Percentiles rank a stretch among this genome's conserved stretches.
phyloP scores from a whole-genome alignment of 2,329 filamentous ascomycete genomes.

The Fusarium longipes region DNA sequence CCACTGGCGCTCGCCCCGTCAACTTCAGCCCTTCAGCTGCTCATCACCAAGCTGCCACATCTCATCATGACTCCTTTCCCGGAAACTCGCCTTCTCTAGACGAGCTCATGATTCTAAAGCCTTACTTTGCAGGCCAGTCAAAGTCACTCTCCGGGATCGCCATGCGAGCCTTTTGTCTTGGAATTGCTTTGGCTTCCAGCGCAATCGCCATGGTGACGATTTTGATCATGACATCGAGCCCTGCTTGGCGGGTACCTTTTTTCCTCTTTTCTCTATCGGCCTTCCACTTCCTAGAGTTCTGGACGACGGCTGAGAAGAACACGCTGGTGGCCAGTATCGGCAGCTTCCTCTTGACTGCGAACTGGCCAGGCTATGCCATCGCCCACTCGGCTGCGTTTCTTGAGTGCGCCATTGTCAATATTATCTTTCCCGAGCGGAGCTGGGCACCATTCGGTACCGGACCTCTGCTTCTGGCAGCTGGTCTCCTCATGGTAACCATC shows the following conservation, averaged over 20 bases:
- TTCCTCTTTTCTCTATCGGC: slow-evolving; percentile 76
- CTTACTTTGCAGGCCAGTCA: slow-evolving; percentile 58
- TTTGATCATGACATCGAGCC: slow-evolving; percentile 54
- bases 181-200: slow-evolving; percentile 56
- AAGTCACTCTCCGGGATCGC: slow-evolving; percentile 72
- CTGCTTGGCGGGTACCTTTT: slow-evolving; percentile 71
- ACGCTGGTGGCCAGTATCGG: slow-evolving; percentile 75
- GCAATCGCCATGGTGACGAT: slow-evolving; percentile 48
- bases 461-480: slow-evolving; percentile 61
- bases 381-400: slow-evolving; percentile 80
- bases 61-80: slow-evolving; percentile 33
- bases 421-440: slow-evolving; percentile 63
- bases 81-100: slow-evolving; percentile 37
- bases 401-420: slow-evolving; percentile 74
- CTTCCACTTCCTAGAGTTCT: slow-evolving; percentile 98
- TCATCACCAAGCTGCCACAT: slow-evolving; percentile 29
- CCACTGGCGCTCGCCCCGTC: slow-evolving; percentile 11
- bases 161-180: slow-evolving; percentile 66
- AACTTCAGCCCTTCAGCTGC: slow-evolving; percentile 37
- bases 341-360: slow-evolving; percentile 85
- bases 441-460: slow-evolving; percentile 60
- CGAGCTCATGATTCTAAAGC: slow-evolving; percentile 47
- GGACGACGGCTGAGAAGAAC: slow-evolving; percentile 87
- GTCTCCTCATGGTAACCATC: slow-evolving; percentile 70
- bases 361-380: slow-evolving; percentile 85